These are phyloP conservation scores for Corylus americana DNA, from an alignment of 306 rosid genomes.

Conservation along the genomic window DNA sequence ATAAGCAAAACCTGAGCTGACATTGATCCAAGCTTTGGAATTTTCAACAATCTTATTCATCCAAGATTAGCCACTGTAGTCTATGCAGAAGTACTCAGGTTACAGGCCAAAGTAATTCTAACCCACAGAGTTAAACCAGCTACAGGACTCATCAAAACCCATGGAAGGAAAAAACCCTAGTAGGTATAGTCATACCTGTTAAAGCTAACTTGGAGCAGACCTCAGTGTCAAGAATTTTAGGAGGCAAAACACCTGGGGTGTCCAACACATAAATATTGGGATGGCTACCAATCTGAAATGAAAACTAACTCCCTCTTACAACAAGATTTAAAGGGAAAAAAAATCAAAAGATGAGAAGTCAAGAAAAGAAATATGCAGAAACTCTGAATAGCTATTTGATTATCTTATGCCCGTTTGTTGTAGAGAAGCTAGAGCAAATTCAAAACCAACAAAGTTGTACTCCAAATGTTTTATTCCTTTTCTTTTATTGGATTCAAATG, in stretches of 20 bases:
- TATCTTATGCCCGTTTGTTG: not conserved
- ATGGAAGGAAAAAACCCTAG: slow-evolving; percentile 22
- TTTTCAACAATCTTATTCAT: slow-evolving; percentile 11
- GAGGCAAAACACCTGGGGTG: slow-evolving; percentile 82
- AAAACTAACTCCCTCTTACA: slow-evolving; percentile 22
- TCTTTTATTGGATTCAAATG: not conserved
- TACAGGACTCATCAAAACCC: slow-evolving; percentile 1
- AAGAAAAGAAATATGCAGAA: not conserved
- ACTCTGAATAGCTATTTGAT: not conserved
- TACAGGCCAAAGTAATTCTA: not conserved
- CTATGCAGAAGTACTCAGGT: not conserved
- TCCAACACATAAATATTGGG: slow-evolving; percentile 87
- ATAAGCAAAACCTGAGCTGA: slow-evolving; percentile 20
- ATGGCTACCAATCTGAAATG: slow-evolving; percentile 84
- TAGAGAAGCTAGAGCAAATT: not conserved
- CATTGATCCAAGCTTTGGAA: not conserved
- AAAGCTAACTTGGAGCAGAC: slow-evolving; percentile 68
- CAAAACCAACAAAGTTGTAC: not conserved
- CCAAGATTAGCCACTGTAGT: not conserved
- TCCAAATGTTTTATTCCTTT: not conserved
- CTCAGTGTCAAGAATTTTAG: slow-evolving; percentile 52
- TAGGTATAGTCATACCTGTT: slow-evolving; percentile 56
- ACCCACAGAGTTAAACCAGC: not conserved
- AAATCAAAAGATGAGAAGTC: not conserved
- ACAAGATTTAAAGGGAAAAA: slow-evolving; percentile 3